Conservation (phyloP, 495 filamentous ascomycete genomes). For the Chaetomium tenue region DNA sequence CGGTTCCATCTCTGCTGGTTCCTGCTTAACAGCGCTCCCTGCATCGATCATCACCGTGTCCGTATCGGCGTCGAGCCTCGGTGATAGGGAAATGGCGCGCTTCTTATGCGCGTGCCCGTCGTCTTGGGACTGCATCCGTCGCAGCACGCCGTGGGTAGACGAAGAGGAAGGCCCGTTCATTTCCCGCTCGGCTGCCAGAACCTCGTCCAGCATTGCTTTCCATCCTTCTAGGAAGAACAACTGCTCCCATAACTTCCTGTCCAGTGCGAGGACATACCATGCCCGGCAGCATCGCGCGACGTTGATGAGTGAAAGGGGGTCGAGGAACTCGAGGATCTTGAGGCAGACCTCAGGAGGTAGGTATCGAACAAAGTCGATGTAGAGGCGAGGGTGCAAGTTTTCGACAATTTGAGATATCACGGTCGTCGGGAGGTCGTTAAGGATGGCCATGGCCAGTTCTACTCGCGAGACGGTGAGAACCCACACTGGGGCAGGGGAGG, state of each 20-base stretch:
- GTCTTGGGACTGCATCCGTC: slow-evolving; percentile 36
- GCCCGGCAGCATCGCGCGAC: slow-evolving; percentile 73
- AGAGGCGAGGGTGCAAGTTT: slow-evolving; percentile 73
- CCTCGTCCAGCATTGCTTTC: slow-evolving; percentile 64
- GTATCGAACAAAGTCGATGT: slow-evolving; percentile 84
- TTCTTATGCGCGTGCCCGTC: slow-evolving; percentile 48
- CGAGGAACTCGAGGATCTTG: slow-evolving; percentile 82
- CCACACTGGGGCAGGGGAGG: slow-evolving; percentile 2
- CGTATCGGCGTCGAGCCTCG: slow-evolving; percentile 41
- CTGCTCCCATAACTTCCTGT: slow-evolving; percentile 80
- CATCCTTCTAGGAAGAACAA: slow-evolving; percentile 84
- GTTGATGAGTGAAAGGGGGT: slow-evolving; percentile 69
- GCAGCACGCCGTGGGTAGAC: slow-evolving; percentile 27
- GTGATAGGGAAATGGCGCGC: slow-evolving; percentile 43
- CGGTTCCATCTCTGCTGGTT: slow-evolving; percentile 33
- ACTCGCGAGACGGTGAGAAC: slow-evolving; percentile 8
- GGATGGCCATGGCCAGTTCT: slow-evolving; percentile 63
- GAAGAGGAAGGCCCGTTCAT: slow-evolving; percentile 36
- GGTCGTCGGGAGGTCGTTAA: slow-evolving; percentile 71
- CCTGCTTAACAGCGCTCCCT: slow-evolving; percentile 30
- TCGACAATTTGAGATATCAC: slow-evolving; percentile 71
- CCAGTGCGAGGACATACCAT: slow-evolving; percentile 80
- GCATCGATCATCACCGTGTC: slow-evolving; percentile 49
- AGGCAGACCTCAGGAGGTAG: slow-evolving; percentile 87
- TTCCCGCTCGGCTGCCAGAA: slow-evolving; percentile 64